These are phyloP conservation scores for Multifurca ochricompacta DNA, from an alignment of 768 basidiomycete genomes.

Conservation along the genomic window DNA sequence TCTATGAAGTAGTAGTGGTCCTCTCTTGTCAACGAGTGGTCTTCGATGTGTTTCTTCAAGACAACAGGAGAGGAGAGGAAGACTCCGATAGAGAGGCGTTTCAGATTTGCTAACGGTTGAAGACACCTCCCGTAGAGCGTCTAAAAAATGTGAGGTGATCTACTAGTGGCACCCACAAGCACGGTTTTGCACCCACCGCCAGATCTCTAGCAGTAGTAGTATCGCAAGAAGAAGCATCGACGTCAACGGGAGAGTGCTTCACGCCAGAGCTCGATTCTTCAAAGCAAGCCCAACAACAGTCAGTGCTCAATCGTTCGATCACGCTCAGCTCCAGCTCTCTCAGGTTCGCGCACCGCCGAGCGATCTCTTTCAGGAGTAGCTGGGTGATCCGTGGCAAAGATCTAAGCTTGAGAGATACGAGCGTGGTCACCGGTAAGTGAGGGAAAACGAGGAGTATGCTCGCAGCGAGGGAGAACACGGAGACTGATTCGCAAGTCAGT, in stretches of 20 bases:
- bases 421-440: slow-evolving; percentile 27
- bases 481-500: slow-evolving; percentile 18
- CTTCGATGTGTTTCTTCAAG: slow-evolving; percentile 38
- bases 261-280: slow-evolving; percentile 49
- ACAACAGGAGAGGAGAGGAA: slow-evolving; percentile 51
- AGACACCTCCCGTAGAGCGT: slow-evolving; percentile 37
- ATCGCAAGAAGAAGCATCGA: slow-evolving; percentile 39
- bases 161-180: neutral
- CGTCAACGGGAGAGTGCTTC: slow-evolving; percentile 50
- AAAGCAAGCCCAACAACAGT: slow-evolving; percentile 58
- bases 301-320: slow-evolving; percentile 47
- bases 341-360: slow-evolving; percentile 39
- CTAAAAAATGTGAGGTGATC: slow-evolving; percentile 31
- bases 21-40: slow-evolving; percentile 27
- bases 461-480: slow-evolving; percentile 4
- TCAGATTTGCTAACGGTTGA: slow-evolving; percentile 38
- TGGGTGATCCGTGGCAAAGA: slow-evolving; percentile 51
- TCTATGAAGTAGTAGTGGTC: neutral
- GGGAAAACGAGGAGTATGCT: slow-evolving; percentile 16
- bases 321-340: slow-evolving; percentile 47
- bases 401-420: slow-evolving; percentile 45
- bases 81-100: slow-evolving; percentile 50
- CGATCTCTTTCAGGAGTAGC: slow-evolving; percentile 40
- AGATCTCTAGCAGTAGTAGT: slow-evolving; percentile 37
- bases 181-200: slow-evolving; percentile 37